Percentiles rank a stretch among this genome's conserved stretches.
These are phyloP conservation scores for Aspergillus hortae DNA, from an alignment of 2,329 filamentous ascomycete genomes.

Conservation along the genomic window DNA sequence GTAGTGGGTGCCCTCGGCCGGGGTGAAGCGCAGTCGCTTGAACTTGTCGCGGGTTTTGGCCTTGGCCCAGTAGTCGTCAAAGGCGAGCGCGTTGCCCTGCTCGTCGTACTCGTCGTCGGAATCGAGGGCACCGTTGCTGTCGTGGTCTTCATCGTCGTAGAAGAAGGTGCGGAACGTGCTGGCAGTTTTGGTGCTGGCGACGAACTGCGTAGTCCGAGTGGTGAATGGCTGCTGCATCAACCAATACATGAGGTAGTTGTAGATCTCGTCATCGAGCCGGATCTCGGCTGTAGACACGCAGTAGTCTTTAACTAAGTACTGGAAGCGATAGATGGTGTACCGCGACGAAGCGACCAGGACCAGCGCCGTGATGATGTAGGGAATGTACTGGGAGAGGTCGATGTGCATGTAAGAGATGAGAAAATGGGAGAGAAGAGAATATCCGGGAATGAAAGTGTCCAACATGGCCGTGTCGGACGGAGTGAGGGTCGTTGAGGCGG, in stretches of 20 bases:
- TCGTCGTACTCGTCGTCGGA: constrained; percentile 27
- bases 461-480: constrained; percentile 37
- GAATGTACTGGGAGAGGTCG: constrained; percentile 62
- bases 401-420: constrained; percentile 57
- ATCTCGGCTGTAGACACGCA: constrained; percentile 66
- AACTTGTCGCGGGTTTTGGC: constrained; percentile 36
- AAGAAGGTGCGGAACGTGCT: constrained; percentile 38
- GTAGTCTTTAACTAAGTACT: constrained; percentile 49
- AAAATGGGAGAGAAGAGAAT: constrained; percentile 54
- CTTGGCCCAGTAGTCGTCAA: constrained; percentile 40
- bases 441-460: constrained; percentile 64
- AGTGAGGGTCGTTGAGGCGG: constrained; percentile 10
- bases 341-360: constrained; percentile 50
- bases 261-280: constrained; percentile 67
- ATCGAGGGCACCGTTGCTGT: constrained; percentile 22
- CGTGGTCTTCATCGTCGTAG: constrained; percentile 3
- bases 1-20: constrained; percentile 62
- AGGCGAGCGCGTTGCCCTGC: constrained; percentile 34
- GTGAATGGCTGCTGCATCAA: constrained; percentile 61
- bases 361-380: constrained; percentile 51
- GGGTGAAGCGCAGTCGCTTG: constrained; percentile 54
- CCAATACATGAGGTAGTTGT: constrained; percentile 70
- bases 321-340: constrained; percentile 51
- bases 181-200: constrained; percentile 57
- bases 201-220: constrained; percentile 57